phyloP scores from a whole-genome alignment of 768 basidiomycete genomes.

The Peribolospora baueri region DNA sequence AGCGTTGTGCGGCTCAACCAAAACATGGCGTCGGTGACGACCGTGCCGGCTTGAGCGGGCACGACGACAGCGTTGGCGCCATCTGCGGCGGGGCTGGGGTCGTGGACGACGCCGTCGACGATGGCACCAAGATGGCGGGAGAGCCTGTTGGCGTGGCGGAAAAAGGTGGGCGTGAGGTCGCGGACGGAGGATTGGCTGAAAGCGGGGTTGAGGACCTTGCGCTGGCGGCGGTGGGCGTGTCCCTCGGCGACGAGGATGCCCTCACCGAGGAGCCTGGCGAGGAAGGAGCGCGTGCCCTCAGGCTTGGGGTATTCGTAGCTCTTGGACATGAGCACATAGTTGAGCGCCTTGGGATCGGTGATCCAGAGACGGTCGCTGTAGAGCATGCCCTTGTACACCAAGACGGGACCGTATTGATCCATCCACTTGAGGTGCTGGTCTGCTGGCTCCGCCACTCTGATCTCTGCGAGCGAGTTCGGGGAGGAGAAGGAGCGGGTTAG shows the following conservation, averaged over 20 bases:
- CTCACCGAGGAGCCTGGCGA: conserved; percentile 1
- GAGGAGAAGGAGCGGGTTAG: not conserved
- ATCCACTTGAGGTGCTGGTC: not conserved
- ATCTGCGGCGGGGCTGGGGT: too few species aligned
- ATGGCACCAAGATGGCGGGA: too few species aligned
- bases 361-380: not conserved
- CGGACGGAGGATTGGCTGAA: too few species aligned
- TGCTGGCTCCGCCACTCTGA: not conserved
- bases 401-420: not conserved
- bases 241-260: conserved; percentile 5
- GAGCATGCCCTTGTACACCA: not conserved
- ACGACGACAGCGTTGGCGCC: too few species aligned
- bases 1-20: conserved; percentile 17
- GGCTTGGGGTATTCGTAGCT: not conserved
- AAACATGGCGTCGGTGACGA: conserved; percentile 14
- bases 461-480: not conserved
- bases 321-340: not conserved
- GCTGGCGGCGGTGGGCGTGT: not conserved
- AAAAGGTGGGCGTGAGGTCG: too few species aligned
- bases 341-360: not conserved
- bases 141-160: too few species aligned
- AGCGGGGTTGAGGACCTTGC: too few species aligned
- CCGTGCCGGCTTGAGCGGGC: too few species aligned
- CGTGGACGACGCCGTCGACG: too few species aligned
- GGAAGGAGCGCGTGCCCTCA: conserved; percentile 5